These are phyloP conservation scores for Paraurostyla sp. DNA, from an alignment of 73 alveolate genomes.

Conservation along the genomic window DNA sequence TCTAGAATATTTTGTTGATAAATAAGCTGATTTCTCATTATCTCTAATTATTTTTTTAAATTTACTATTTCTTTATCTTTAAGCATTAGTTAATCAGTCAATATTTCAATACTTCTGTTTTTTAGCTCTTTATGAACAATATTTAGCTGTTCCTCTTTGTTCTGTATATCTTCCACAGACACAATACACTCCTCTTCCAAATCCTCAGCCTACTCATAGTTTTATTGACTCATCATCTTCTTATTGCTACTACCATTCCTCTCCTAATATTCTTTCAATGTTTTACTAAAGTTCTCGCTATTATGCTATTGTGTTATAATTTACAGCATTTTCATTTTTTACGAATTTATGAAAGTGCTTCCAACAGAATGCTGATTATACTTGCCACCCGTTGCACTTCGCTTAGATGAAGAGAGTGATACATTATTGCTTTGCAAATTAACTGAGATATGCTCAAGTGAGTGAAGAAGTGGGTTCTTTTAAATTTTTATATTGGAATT, in stretches of 20 bases:
- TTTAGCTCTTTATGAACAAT: slow-evolving; percentile 16
- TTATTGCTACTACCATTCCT: too few species aligned
- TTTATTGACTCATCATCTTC: neutral
- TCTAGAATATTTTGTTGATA: neutral
- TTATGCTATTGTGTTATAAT: neutral
- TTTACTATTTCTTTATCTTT: slow-evolving; percentile 46
- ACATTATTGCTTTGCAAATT: slow-evolving; percentile 1
- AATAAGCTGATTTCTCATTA: slow-evolving; percentile 12
- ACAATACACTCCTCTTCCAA: neutral
- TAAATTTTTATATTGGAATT: too few species aligned
- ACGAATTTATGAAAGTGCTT: neutral
- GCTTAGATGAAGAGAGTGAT: neutral
- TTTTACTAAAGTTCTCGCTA: slow-evolving; percentile 29
- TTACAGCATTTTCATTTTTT: slow-evolving; percentile 17
- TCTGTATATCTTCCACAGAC: neutral
- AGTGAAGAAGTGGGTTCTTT: too few species aligned
- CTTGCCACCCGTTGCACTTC: slow-evolving; percentile 40
- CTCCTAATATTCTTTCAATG: slow-evolving; percentile 9
- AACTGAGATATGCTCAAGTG: neutral
- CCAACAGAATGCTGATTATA: neutral
- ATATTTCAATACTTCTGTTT: slow-evolving; percentile 21
- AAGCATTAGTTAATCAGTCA: slow-evolving; percentile 23
- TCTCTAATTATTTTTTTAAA: neutral
- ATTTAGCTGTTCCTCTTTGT: slow-evolving; percentile 22
- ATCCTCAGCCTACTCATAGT: neutral